phyloP scores from a whole-genome alignment of 2,329 filamentous ascomycete genomes.

The Sarocladium strictum region DNA sequence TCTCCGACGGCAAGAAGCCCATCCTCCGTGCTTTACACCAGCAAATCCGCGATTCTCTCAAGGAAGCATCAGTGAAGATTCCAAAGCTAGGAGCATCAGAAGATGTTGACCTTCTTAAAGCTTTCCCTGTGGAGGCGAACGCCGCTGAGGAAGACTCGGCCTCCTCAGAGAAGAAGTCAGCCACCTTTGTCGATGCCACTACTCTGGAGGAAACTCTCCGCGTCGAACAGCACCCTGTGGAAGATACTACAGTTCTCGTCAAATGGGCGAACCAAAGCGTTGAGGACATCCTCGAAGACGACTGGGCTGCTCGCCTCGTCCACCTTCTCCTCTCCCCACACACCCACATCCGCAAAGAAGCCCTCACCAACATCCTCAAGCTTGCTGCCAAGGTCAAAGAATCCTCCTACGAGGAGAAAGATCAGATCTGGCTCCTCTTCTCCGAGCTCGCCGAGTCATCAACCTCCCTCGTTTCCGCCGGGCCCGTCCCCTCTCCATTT shows the following conservation, averaged over 20 bases:
- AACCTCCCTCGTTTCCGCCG: conserved; percentile 39
- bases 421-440: conserved; percentile 72
- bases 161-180: conserved; percentile 7
- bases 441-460: conserved; percentile 76
- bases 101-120: conserved; percentile 15
- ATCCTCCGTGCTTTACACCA: conserved; percentile 23
- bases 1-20: conserved; percentile 37
- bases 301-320: conserved; percentile 63
- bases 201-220: conserved; percentile 48
- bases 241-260: conserved; percentile 46
- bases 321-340: conserved; percentile 71
- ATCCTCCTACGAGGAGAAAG: conserved; percentile 68
- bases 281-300: conserved; percentile 74
- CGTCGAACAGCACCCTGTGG: conserved; percentile 33
- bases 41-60: conserved; percentile 25
- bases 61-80: conserved; percentile 18
- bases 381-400: conserved; percentile 57
- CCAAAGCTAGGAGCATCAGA: conserved; percentile 14
- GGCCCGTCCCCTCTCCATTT: conserved; percentile 65
- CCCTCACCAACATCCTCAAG: conserved; percentile 62
- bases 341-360: conserved; percentile 71
- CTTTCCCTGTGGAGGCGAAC: conserved; percentile 10
- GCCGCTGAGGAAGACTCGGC: background rate
- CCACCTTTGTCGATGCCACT: conserved; percentile 26
- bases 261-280: conserved; percentile 72